These are phyloP conservation scores for Crucihimalaya himalaica DNA, from an alignment of 345 rosid species.

Conservation along the genomic window DNA sequence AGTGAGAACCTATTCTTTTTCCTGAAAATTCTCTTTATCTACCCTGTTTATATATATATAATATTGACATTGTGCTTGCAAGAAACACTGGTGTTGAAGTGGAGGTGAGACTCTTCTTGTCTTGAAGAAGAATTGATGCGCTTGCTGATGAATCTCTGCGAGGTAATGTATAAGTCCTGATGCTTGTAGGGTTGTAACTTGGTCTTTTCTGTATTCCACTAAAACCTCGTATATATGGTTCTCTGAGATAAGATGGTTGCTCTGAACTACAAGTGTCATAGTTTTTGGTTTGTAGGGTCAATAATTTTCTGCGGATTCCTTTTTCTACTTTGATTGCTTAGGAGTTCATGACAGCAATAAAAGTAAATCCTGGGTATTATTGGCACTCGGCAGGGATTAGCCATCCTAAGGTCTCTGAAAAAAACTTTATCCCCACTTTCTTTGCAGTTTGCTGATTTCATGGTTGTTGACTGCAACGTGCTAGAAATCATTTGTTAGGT, in stretches of 20 bases:
- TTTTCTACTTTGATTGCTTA: slow-evolving; percentile 12
- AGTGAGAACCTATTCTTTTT: slow-evolving; percentile 34
- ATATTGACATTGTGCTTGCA: slow-evolving; percentile 90
- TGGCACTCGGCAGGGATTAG: neutral
- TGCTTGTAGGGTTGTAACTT: slow-evolving; percentile 37
- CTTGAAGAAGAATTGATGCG: slow-evolving; percentile 69
- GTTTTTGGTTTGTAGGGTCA: neutral
- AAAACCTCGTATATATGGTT: neutral
- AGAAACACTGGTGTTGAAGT: slow-evolving; percentile 83
- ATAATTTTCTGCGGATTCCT: neutral
- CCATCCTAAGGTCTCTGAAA: neutral
- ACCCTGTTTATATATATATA: slow-evolving; percentile 36
- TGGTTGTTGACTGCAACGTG: slow-evolving; percentile 10
- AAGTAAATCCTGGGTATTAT: neutral
- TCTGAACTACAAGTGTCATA: neutral
- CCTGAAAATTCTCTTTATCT: slow-evolving; percentile 34
- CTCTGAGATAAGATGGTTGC: slow-evolving; percentile 3
- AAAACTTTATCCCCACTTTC: neutral
- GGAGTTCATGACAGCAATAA: neutral
- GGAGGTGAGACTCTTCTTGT: slow-evolving; percentile 72
- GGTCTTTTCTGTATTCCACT: neutral
- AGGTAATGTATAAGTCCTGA: slow-evolving; percentile 66
- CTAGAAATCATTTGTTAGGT: slow-evolving; percentile 10
- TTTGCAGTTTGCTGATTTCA: neutral
- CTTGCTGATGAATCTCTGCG: slow-evolving; percentile 46